Conservation (phyloP, 2,329 filamentous ascomycete genomes). For the Allantophomopsis lycopodina region DNA sequence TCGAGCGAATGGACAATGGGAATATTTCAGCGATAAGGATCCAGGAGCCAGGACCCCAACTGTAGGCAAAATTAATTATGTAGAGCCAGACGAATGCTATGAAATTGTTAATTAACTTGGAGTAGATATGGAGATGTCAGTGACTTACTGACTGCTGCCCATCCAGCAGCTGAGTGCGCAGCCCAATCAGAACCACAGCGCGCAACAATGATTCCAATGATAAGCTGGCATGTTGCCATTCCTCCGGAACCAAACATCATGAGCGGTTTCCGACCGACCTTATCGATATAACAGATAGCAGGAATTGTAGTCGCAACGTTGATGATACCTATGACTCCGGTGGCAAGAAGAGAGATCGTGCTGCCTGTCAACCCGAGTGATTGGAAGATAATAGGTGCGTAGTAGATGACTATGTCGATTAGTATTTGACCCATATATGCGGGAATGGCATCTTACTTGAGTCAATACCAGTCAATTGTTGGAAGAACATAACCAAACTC, state of each 20-base stretch:
- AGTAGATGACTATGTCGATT: constrained; percentile 23
- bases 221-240: constrained; percentile 9
- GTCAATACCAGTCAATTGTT: constrained; percentile 23
- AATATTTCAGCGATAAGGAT: constrained; percentile 15
- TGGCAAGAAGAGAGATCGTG: constrained; percentile 24
- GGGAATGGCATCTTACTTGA: constrained; percentile 4
- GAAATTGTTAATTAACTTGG: not conserved
- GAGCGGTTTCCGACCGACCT: constrained; percentile 7
- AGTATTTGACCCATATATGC: too few relatives aligned
- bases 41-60: constrained; percentile 15
- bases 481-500: constrained; percentile 30
- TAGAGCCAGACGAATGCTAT: constrained; percentile 7
- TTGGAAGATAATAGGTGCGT: constrained; percentile 31
- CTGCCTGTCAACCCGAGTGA: constrained; percentile 22
- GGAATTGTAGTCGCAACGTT: constrained; percentile 8
- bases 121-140: not conserved
- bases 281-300: constrained; percentile 8
- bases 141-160: constrained; percentile 11
- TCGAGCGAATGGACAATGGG: constrained; percentile 9
- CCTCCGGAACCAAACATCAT: constrained; percentile 7
- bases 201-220: constrained; percentile 10
- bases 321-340: constrained; percentile 23
- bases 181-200: constrained; percentile 3
- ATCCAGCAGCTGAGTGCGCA: constrained; percentile 5
- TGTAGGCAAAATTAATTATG: constrained; percentile 6